These are phyloP conservation scores for Fusarium brachygibbosum DNA, from an alignment of 2,329 filamentous ascomycete species.

Conservation along the genomic window DNA sequence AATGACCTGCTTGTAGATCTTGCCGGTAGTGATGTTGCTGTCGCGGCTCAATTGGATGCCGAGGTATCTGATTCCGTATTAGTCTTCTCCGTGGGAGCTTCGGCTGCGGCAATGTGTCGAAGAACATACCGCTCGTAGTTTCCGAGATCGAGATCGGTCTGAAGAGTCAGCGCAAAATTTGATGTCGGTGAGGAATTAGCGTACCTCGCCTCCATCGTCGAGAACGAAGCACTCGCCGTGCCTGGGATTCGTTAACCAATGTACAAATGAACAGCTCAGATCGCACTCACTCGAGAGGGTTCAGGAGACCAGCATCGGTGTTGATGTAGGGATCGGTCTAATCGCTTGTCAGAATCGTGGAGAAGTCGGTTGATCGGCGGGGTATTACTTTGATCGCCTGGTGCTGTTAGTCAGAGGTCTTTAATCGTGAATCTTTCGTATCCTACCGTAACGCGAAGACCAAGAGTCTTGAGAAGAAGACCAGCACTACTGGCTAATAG, in stretches of 20 bases:
- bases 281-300: slow-evolving; percentile 52
- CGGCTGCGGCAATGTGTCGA: neutral
- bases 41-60: slow-evolving; percentile 85
- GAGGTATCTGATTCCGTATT: slow-evolving; percentile 67
- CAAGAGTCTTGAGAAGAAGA: slow-evolving; percentile 82
- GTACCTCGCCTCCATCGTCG: slow-evolving; percentile 68
- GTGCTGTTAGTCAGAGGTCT: slow-evolving; percentile 11
- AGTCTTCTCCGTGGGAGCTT: neutral
- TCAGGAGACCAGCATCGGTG: slow-evolving; percentile 52
- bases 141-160: slow-evolving; percentile 68
- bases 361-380: neutral
- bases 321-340: slow-evolving; percentile 67
- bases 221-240: slow-evolving; percentile 93
- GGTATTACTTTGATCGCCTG: slow-evolving; percentile 43
- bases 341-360: slow-evolving; percentile 40
- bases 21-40: slow-evolving; percentile 97
- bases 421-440: neutral
- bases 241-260: slow-evolving; percentile 56
- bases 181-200: neutral
- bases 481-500: slow-evolving; percentile 61
- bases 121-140: slow-evolving; percentile 64
- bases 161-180: slow-evolving; percentile 27
- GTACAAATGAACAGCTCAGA: neutral
- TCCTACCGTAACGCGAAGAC: slow-evolving; percentile 74
- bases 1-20: slow-evolving; percentile 93